Percentiles rank a stretch among this genome's conserved stretches.
These are phyloP conservation scores for Aspergillus costaricaensis DNA, from an alignment of 2,329 filamentous ascomycete species.

Conservation along the genomic window DNA sequence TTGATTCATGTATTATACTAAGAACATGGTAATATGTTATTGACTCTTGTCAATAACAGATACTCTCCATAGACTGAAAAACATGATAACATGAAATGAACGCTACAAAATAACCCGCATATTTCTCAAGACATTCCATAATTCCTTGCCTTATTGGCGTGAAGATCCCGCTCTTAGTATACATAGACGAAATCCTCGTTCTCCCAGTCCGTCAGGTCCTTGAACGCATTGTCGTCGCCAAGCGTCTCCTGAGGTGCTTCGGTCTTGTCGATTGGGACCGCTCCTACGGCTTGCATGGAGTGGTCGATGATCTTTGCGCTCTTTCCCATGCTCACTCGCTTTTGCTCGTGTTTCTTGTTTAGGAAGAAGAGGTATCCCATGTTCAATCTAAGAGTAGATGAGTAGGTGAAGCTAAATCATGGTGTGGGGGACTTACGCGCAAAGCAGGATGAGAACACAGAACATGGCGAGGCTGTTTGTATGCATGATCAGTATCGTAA, in stretches of 20 bases:
- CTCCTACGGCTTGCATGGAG: conserved; percentile 55
- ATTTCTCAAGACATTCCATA: not conserved
- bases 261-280: conserved; percentile 29
- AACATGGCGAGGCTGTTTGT: conserved; percentile 57
- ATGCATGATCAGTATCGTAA: not conserved
- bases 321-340: conserved; percentile 61
- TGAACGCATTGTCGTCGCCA: conserved; percentile 54
- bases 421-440: conserved; percentile 35
- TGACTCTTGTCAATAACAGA: too few species aligned
- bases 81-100: not conserved
- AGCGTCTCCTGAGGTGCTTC: conserved; percentile 29
- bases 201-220: conserved; percentile 61
- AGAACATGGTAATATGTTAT: too few species aligned
- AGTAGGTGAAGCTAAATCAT: not conserved
- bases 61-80: too few species aligned
- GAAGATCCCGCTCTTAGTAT: conserved; percentile 35
- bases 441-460: conserved; percentile 58
- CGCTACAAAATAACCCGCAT: not conserved
- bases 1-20: too few species aligned
- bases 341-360: conserved; percentile 58
- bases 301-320: conserved; percentile 59
- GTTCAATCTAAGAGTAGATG: conserved; percentile 29
- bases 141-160: too few species aligned
- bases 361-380: conserved; percentile 54
- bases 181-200: conserved; percentile 68